phyloP scores from a whole-genome alignment of 2,329 filamentous ascomycete genomes.

The Tolypocladium pustulatum region DNA sequence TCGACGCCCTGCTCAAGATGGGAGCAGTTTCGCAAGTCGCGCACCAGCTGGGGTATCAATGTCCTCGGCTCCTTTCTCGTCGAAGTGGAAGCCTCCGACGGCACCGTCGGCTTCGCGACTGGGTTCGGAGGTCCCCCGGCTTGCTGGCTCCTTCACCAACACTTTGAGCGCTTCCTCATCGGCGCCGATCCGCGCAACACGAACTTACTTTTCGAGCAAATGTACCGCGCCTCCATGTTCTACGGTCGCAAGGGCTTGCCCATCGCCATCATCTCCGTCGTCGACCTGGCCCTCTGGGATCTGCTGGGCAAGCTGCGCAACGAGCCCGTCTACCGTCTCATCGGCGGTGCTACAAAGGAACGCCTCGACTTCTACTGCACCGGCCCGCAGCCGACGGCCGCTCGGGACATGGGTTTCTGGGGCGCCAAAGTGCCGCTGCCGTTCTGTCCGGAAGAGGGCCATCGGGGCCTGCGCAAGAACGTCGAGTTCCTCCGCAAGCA shows the following conservation, averaged over 20 bases:
- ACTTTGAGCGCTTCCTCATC: conserved; percentile 86
- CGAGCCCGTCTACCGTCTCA: conserved; percentile 90
- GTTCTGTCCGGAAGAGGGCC: conserved; percentile 81
- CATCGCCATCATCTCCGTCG: conserved; percentile 84
- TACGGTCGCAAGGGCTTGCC: conserved; percentile 90
- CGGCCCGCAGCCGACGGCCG: conserved; percentile 70
- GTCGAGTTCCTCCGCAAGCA: conserved; percentile 80
- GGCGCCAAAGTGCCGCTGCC: conserved; percentile 85
- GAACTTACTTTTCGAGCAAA: conserved; percentile 87
- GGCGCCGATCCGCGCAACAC: conserved; percentile 84
- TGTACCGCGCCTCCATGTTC: conserved; percentile 95
- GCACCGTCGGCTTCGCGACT: conserved; percentile 88
- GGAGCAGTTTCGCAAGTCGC: conserved; percentile 76
- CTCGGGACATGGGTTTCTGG: conserved; percentile 80
- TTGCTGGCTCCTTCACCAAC: conserved; percentile 88
- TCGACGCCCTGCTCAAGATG: conserved; percentile 87
- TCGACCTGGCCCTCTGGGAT: conserved; percentile 90
- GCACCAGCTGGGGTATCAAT: conserved; percentile 93
- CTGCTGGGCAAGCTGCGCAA: conserved; percentile 81
- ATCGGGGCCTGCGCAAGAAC: conserved; percentile 75
- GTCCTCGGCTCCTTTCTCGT: conserved; percentile 87
- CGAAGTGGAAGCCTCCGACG: conserved; percentile 80
- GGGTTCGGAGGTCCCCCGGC: conserved; percentile 86
- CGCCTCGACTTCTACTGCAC: conserved; percentile 91
- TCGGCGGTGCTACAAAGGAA: conserved; percentile 79